These are phyloP conservation scores for Pyrus bretschneideri DNA, from an alignment of 306 rosid species.

Conservation along the genomic window DNA sequence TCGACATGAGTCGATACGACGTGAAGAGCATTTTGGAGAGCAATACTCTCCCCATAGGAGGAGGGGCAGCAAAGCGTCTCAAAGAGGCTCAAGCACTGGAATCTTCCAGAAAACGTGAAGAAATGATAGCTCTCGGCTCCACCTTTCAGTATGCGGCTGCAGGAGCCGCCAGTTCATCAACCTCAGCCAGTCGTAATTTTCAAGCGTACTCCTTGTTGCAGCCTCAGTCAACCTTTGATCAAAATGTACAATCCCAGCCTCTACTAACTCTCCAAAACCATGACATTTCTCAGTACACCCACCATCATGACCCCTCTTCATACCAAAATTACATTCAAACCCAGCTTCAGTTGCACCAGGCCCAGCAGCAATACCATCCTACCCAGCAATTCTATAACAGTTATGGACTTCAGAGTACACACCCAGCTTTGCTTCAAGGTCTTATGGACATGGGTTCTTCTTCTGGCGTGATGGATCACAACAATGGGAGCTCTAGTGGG, in stretches of 20 bases:
- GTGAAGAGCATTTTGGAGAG: conserved; percentile 87
- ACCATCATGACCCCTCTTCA: conserved; percentile 39
- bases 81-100: conserved; percentile 96
- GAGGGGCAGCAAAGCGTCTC: conserved; percentile 84
- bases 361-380: conserved; percentile 14
- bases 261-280: conserved; percentile 70
- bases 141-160: conserved; percentile 51
- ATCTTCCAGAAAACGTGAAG: conserved; percentile 72
- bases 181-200: conserved; percentile 18
- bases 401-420: conserved; percentile 42
- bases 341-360: conserved; percentile 73
- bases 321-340: conserved; percentile 70
- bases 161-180: conserved; percentile 20
- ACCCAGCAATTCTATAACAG: conserved; percentile 44
- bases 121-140: conserved; percentile 62
- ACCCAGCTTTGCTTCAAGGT: conserved; percentile 76
- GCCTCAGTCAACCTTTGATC: conserved; percentile 23
- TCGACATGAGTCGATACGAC: conserved; percentile 92
- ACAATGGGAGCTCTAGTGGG: conserved; percentile 26
- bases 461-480: conserved; percentile 45
- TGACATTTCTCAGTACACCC: conserved; percentile 35
- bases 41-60: conserved; percentile 89
- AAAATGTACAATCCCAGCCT: conserved; percentile 33
- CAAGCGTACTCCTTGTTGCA: conserved; percentile 52
- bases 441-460: conserved; percentile 51